phyloP scores from a whole-genome alignment of 192 early-diverging fungal genomes.

The Geosiphon pyriformis region DNA sequence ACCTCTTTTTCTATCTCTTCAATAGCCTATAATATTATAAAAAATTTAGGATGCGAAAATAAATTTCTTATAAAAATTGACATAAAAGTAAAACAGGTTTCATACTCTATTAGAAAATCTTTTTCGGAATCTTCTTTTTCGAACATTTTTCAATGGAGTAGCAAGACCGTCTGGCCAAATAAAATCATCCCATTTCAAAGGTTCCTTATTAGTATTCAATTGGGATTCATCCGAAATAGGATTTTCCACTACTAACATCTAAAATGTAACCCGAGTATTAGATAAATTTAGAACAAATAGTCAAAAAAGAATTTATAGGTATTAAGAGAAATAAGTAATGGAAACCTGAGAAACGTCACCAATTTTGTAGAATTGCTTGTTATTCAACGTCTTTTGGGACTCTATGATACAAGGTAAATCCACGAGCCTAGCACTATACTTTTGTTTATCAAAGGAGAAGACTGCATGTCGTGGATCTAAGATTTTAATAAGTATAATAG shows the following conservation, averaged over 20 bases:
- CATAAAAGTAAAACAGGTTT: neutral
- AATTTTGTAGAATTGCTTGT: conserved; percentile 82
- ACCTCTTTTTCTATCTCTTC: conserved; percentile 83
- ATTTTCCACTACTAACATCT: conserved; percentile 54
- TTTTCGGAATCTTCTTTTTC: conserved; percentile 78
- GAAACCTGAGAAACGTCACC: conserved; percentile 78
- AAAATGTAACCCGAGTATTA: too few species aligned
- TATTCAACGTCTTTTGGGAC: conserved; percentile 80
- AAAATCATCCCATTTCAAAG: conserved; percentile 52
- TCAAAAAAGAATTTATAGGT: neutral
- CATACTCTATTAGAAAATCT: conserved; percentile 69
- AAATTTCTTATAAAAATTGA: neutral
- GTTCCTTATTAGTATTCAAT: conserved; percentile 9
- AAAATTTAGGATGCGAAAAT: neutral
- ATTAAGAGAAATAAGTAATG: conserved; percentile 3
- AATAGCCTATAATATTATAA: conserved; percentile 47
- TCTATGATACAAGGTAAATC: conserved; percentile 84
- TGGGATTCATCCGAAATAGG: conserved; percentile 22
- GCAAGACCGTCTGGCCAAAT: conserved; percentile 76
- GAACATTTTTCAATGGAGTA: conserved; percentile 65
- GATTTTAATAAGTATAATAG: neutral
- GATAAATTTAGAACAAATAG: neutral
- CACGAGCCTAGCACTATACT: conserved; percentile 63
- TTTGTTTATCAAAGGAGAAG: conserved; percentile 47
- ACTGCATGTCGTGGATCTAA: conserved; percentile 55